A percentile compares a stretch with the other conserved stretches of the same genome.
Evolutionary conservation across 306 rosid genomes (phyloP).

Genomic region (Senna siamea): DNA sequence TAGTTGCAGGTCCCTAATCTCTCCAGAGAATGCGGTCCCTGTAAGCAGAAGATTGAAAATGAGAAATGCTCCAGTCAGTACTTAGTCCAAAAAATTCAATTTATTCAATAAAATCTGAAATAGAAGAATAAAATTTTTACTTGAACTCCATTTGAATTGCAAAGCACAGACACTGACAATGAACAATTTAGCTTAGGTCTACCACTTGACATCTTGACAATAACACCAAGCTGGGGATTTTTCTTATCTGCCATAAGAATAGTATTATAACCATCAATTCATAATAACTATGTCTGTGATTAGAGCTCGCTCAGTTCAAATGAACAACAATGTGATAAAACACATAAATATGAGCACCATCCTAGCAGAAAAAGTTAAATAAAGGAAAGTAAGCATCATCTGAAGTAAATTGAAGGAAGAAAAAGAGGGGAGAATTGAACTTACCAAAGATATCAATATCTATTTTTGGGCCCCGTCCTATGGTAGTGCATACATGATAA

Average conservation of each 20-base stretch:
- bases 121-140: conserved; percentile 45
- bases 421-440: conserved; percentile 23
- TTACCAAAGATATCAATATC: conserved; percentile 70
- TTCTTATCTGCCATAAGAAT: conserved; percentile 64
- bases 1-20: conserved; percentile 73
- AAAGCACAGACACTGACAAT: conserved; percentile 79
- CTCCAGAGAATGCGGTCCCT: conserved; percentile 68
- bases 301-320: conserved; percentile 29
- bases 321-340: conserved; percentile 5
- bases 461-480: conserved; percentile 63
- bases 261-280: conserved; percentile 37
- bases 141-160: conserved; percentile 67
- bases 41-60: conserved; percentile 45
- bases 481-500: conserved; percentile 71
- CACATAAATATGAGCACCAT: conserved; percentile 25
- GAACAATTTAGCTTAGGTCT: conserved; percentile 71
- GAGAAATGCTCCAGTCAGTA: conserved; percentile 29
- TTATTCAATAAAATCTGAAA: conserved; percentile 21
- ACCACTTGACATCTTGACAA: conserved; percentile 73
- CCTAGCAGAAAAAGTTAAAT: conserved; percentile 28
- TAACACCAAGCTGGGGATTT: conserved; percentile 74
- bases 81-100: conserved; percentile 26
- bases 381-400: conserved; percentile 25
- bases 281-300: conserved; percentile 16
- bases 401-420: conserved; percentile 29